A percentile compares a stretch with the other conserved stretches of the same genome.
Conservation (phyloP, 345 rosid genomes). For the Bruguiera gymnorhiza region DNA sequence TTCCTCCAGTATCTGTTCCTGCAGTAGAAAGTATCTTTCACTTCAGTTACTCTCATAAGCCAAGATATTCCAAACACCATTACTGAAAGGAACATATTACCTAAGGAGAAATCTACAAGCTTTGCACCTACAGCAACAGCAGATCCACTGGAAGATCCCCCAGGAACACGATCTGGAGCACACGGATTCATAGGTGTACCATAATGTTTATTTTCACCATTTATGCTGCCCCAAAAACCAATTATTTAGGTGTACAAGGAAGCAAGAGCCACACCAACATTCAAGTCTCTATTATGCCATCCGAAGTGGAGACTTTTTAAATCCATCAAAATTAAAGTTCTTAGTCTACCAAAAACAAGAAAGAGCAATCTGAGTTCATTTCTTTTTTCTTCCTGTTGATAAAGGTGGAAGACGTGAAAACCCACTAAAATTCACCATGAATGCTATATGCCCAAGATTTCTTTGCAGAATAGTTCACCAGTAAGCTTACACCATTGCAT, state of each 20-base stretch:
- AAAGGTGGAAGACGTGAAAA: too few relatives aligned
- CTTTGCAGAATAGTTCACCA: too few relatives aligned
- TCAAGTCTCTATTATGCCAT: too few relatives aligned
- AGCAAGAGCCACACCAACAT: not conserved
- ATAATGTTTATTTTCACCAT: slow-evolving; percentile 81
- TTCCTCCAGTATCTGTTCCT: slow-evolving; percentile 97
- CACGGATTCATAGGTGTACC: slow-evolving; percentile 88
- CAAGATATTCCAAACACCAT: not conserved
- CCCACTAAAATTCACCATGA: too few relatives aligned
- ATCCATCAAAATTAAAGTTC: too few relatives aligned
- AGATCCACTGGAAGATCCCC: slow-evolving; percentile 97
- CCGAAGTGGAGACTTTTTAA: too few relatives aligned
- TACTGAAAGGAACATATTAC: slow-evolving; percentile 34
- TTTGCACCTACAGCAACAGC: slow-evolving; percentile 89
- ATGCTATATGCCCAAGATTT: too few relatives aligned
- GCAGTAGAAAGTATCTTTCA: slow-evolving; percentile 10
- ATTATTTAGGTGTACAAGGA: not conserved
- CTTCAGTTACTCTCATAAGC: not conserved
- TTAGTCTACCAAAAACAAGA: too few relatives aligned
- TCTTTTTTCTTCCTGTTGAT: too few relatives aligned
- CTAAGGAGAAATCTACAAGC: slow-evolving; percentile 83
- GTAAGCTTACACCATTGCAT: too few relatives aligned
- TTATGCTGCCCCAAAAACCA: slow-evolving; percentile 44
- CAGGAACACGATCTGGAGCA: slow-evolving; percentile 71
- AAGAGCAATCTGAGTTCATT: too few relatives aligned